Evolutionary conservation across 495 filamentous ascomycete species (phyloP), one percentile per base, ranked within the genome.

Genomic region (Talaromyces proteolyticus): DNA sequence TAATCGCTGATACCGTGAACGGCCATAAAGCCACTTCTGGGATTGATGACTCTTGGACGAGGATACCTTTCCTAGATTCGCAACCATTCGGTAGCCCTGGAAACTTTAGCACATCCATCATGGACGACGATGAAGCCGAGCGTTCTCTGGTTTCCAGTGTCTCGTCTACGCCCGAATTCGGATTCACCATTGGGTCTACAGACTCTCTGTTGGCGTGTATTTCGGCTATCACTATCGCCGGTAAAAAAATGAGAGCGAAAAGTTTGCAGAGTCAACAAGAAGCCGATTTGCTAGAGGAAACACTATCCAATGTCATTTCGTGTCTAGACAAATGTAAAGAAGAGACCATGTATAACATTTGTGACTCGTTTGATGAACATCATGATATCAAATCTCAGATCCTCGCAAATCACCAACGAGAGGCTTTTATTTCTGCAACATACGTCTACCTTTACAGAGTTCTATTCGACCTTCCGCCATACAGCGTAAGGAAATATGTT

Each of bases 391-490:
- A 44, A 46, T 24, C 23, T 34, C 14, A 44, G 18, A 37, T 14
- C 4, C 37, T 52, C 4, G 44, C 53, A 18, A 41, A 36, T 16
- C 46, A 57, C 34, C 55, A 58, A 37, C 38, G 46, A 42, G 44
- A 49, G 23, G 51, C 51, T 8, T 58, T 58, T 39, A 54, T 51
- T 26, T 50, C 41, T 29, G 55, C 52, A 47, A 53, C 49, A 16
- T 49, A 51, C 39, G 55, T 58, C n/a, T 58, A 58, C 26, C 53
- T 58, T 3, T 47, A 51, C 29, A 47, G 48, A 14, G 41, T 34
- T 4, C 40, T 58, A 12, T 47, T 55, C 14, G 47, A 55, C 16
- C 22, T 47, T 8, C 48, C 55, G 5, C 55, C 55, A 8, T n/a
- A 22, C 12, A 46, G 42, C 26, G 44, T 58, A 34, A n/a, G 43